Evolutionary conservation across 75 land plant genomes (phyloP).

Genomic region (Isoetes taiwanensis): DNA sequence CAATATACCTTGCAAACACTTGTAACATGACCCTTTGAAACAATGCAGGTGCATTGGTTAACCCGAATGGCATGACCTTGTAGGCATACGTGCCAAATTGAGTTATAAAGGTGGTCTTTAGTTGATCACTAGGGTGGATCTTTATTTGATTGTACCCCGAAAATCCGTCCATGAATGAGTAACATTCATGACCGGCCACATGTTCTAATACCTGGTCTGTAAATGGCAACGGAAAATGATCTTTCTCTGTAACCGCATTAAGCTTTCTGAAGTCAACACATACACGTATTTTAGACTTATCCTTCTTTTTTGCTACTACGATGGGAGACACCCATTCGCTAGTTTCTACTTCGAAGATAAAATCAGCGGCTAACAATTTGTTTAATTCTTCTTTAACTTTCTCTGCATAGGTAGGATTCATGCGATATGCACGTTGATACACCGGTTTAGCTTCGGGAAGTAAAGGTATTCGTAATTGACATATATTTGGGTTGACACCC

Average conservation of each 20-base stretch:
- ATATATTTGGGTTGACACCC: too few species aligned
- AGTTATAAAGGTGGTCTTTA: neutral
- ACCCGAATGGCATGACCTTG: slow-evolving; percentile 5
- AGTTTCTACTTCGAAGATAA: neutral
- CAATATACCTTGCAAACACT: too few species aligned
- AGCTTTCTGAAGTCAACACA: neutral
- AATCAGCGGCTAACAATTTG: neutral
- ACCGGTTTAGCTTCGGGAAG: too few species aligned
- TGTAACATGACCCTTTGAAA: neutral
- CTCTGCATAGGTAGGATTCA: too few species aligned
- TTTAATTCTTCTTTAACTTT: too few species aligned
- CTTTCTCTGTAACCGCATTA: neutral
- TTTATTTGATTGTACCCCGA: neutral
- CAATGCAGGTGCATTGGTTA: neutral
- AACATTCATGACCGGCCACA: slow-evolving; percentile 8
- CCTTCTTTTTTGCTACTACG: slow-evolving; percentile 9
- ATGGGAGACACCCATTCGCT: slow-evolving; percentile 9
- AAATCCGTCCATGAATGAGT: slow-evolving; percentile 10
- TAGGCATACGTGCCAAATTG: neutral
- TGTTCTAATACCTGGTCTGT: neutral
- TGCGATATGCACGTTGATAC: too few species aligned
- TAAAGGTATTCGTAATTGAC: too few species aligned
- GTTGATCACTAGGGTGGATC: neutral
- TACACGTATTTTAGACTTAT: neutral
- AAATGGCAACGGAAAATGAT: neutral